These are phyloP conservation scores for Hirsutella minnesotensis DNA, from an alignment of 2,329 filamentous ascomycete species.

Conservation along the genomic window DNA sequence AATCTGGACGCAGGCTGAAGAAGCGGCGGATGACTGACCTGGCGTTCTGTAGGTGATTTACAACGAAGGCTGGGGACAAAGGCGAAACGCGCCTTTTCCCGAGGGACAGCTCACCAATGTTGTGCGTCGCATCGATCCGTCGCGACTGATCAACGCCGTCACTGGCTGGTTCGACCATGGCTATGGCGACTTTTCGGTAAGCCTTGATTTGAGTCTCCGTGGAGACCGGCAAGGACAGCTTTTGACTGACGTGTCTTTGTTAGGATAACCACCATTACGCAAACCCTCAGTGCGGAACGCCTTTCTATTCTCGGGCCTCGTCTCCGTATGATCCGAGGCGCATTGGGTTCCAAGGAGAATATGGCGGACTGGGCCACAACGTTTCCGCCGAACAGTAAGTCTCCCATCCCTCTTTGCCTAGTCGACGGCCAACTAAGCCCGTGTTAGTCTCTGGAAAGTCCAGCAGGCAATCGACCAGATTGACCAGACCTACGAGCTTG, in stretches of 20 bases:
- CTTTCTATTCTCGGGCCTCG: slow-evolving; percentile 48
- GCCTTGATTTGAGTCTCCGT: neutral
- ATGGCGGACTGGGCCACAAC: slow-evolving; percentile 57
- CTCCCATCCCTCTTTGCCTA: slow-evolving; percentile 3
- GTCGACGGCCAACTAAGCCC: neutral
- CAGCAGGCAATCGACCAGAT: slow-evolving; percentile 45
- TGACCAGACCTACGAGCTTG: slow-evolving; percentile 57
- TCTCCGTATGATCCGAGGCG: slow-evolving; percentile 44
- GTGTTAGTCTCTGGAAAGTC: slow-evolving; percentile 50
- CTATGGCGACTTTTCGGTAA: slow-evolving; percentile 47
- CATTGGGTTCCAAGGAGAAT: slow-evolving; percentile 61
- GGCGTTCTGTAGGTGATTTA: slow-evolving; percentile 41
- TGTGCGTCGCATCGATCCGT: slow-evolving; percentile 47
- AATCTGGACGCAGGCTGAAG: neutral
- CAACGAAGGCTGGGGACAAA: slow-evolving; percentile 62
- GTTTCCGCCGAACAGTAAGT: slow-evolving; percentile 48
- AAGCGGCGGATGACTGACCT: neutral
- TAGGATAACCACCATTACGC: slow-evolving; percentile 63
- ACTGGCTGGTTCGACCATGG: slow-evolving; percentile 59
- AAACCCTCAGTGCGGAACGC: slow-evolving; percentile 57
- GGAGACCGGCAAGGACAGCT: neutral
- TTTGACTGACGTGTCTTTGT: neutral
- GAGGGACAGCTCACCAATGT: slow-evolving; percentile 44
- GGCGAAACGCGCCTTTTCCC: slow-evolving; percentile 32
- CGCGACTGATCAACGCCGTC: slow-evolving; percentile 49